Evolutionary conservation across 1,139 yeast species (phyloP).

Genomic region (Saccharomycopsis crataegensis): DNA sequence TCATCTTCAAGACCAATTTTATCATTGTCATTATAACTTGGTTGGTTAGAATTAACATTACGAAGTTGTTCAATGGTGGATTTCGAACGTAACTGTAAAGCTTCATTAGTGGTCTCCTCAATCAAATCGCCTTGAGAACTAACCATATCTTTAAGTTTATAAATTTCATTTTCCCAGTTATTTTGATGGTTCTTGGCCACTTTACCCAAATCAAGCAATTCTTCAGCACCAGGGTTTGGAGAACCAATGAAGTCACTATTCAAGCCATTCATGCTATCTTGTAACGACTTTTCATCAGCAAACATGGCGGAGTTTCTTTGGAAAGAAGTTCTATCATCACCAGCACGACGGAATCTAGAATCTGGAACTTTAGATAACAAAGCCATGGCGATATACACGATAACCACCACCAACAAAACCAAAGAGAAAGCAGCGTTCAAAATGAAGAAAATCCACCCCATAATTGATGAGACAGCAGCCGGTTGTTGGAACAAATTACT

Average conservation of each 20-base stretch:
- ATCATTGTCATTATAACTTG: not conserved
- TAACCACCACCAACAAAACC: slow-evolving; percentile 73
- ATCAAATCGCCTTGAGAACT: slow-evolving; percentile 13
- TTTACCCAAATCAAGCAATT: slow-evolving; percentile 15
- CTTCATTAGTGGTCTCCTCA: slow-evolving; percentile 4
- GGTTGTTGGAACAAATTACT: slow-evolving; percentile 82
- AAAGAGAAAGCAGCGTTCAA: slow-evolving; percentile 86
- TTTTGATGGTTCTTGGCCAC: slow-evolving; percentile 49
- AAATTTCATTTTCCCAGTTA: slow-evolving; percentile 64
- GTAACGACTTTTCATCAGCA: slow-evolving; percentile 13
- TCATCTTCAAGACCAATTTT: not conserved
- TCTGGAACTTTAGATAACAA: slow-evolving; percentile 88
- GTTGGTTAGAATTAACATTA: not conserved
- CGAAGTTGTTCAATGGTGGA: slow-evolving; percentile 8
- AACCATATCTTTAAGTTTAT: slow-evolving; percentile 17
- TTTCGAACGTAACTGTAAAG: slow-evolving; percentile 4
- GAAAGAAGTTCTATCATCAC: slow-evolving; percentile 92
- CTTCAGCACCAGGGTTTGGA: slow-evolving; percentile 19
- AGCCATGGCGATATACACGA: slow-evolving; percentile 81
- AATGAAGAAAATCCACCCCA: slow-evolving; percentile 88
- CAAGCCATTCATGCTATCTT: not conserved
- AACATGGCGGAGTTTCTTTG: slow-evolving; percentile 14
- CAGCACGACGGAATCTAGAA: slow-evolving; percentile 92
- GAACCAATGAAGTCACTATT: not conserved
- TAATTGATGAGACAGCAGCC: slow-evolving; percentile 77